phyloP scores from a whole-genome alignment of 345 rosid species.

The Eucalyptus camaldulensis region DNA sequence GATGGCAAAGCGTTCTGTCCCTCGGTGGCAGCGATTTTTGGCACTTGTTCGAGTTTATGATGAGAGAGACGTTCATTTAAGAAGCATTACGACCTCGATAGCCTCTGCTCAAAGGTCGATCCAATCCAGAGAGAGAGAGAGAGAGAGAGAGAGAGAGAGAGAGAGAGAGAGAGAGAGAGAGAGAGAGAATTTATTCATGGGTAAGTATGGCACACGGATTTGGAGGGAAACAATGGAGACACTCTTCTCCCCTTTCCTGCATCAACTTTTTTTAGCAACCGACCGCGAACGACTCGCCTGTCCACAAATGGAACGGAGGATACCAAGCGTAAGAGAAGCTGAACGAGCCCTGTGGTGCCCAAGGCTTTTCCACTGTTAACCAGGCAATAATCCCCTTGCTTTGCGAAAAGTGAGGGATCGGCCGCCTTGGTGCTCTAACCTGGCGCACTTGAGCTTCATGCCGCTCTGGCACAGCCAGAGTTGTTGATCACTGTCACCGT shows the following conservation, averaged over 20 bases:
- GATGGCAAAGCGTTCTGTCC: not conserved
- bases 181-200: not conserved
- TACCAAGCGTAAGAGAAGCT: slow-evolving; percentile 14
- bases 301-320: slow-evolving; percentile 1
- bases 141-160: not conserved
- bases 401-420: not conserved
- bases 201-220: not conserved
- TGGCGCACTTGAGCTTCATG: not conserved
- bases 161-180: not conserved
- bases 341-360: not conserved
- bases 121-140: not conserved
- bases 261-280: not conserved
- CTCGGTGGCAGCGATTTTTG: not conserved
- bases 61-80: not conserved
- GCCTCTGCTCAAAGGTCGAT: not conserved
- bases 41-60: not conserved
- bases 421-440: not conserved
- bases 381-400: not conserved
- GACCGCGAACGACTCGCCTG: not conserved
- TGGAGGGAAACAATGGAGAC: not conserved
- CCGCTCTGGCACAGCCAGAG: not conserved
- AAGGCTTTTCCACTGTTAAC: not conserved
- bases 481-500: slow-evolving; percentile 1
- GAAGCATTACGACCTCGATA: not conserved
- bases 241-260: not conserved